These are phyloP conservation scores for Geoglossum glabrum DNA, from an alignment of 495 filamentous ascomycete genomes.

Conservation along the genomic window DNA sequence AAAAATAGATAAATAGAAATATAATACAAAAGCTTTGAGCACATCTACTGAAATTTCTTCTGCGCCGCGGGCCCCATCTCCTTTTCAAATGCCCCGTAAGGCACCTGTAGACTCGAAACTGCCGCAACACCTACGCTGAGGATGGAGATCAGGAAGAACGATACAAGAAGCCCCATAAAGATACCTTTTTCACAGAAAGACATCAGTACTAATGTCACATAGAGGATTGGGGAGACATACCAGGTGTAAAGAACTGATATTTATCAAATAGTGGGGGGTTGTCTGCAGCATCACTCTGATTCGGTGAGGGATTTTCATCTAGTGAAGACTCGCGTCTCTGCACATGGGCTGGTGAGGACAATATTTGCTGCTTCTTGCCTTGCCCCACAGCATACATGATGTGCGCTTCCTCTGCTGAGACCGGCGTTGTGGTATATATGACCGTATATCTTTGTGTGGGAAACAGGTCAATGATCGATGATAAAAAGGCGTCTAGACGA, in stretches of 20 bases:
- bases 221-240: constrained; percentile 16
- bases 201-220: constrained; percentile 8
- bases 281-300: constrained; percentile 14
- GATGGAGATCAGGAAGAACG: constrained; percentile 49
- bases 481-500: constrained; percentile 35
- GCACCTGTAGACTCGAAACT: constrained; percentile 60
- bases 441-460: constrained; percentile 36
- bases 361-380: constrained; percentile 23
- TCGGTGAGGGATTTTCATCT: constrained; percentile 11
- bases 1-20: background rate
- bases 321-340: constrained; percentile 34
- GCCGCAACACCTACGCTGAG: constrained; percentile 58
- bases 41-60: constrained; percentile 24
- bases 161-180: constrained; percentile 59
- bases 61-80: constrained; percentile 74
- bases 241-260: constrained; percentile 77
- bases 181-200: constrained; percentile 31
- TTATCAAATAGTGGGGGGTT: constrained; percentile 58
- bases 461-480: constrained; percentile 34
- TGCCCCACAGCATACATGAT: background rate
- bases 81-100: constrained; percentile 89
- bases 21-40: background rate
- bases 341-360: constrained; percentile 30
- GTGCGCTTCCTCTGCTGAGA: constrained; percentile 3
- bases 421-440: constrained; percentile 36